Base-by-base conservation (phyloP, 208 protist genomes). In the Trypanosoma brucei region DNA sequence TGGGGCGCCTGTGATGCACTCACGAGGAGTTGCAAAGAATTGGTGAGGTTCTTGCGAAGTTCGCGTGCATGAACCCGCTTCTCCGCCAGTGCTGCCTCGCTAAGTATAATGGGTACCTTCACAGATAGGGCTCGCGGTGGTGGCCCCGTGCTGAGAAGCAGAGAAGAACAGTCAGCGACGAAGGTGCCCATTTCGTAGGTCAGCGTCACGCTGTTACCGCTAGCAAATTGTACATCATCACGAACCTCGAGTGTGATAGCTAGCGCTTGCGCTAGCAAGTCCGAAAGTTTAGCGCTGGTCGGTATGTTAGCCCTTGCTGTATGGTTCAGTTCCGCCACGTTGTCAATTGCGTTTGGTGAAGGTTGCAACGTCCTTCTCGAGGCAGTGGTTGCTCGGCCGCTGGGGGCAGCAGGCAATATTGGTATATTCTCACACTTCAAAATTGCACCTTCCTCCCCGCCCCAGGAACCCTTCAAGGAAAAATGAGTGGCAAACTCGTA, bases 401-500 rank as follows among this genome's bases (percentile, higher is more conserved):
- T 40, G 55, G n/a, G 22, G 33, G 57, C 59, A 53, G 13, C 37
- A 11, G 54, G 48, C 49, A 63, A 30, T 13, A 67, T 40, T 4
- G 13, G 42, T 30, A 70, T 40, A 9, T 54, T 46, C 2, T 70
- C 58, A 44, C 68, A 63, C 13, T 37, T 13, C 8, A 68, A 2
- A 45, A 44, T 22, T 42, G 59, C 35, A 48, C 34, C 59, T 55
- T 54, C 56, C 1, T 22, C 22, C 0, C 13, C 62, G 33, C 69
- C 80, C 80, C 80, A 86, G 4, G 13, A 34, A 35, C 76, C 80
- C 2, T 50, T 44, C 8, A 86, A 30, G 34, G 49, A 42, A 38
- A 86, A 37, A 9, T 11, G 36, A 6, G 67, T 75, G 31, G 22
- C 11, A 65, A 22, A 78, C 49, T 82, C 69, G 60, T 82, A 86